phyloP scores from a whole-genome alignment of 176 grass and related monocot species.

The Oryza longistaminata region DNA sequence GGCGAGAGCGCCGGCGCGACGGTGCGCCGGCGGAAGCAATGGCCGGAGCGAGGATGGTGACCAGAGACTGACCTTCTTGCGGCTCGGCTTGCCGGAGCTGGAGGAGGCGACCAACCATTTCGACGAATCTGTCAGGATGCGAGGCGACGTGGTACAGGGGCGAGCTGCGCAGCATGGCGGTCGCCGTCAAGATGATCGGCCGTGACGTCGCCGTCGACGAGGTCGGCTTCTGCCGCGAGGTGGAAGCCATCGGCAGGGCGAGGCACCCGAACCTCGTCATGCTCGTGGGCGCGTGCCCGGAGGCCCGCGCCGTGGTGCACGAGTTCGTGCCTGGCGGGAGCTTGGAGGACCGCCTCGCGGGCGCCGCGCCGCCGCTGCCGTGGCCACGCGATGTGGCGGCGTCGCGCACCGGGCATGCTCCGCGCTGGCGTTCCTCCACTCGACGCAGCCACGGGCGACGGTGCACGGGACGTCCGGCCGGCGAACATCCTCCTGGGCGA shows the following conservation, averaged over 20 bases:
- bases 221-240: constrained; percentile 39
- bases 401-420: constrained; percentile 43
- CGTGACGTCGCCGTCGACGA: constrained; percentile 32
- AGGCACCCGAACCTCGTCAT: constrained; percentile 49
- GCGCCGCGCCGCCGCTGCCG: constrained; percentile 31
- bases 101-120: constrained; percentile 51
- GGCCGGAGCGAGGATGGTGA: background rate
- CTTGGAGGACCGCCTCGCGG: constrained; percentile 53
- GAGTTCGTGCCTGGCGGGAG: constrained; percentile 52
- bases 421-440: constrained; percentile 58
- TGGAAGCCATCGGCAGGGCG: constrained; percentile 23
- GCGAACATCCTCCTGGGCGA: constrained; percentile 56
- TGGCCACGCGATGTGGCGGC: constrained; percentile 62
- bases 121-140: constrained; percentile 46
- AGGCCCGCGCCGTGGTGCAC: constrained; percentile 53
- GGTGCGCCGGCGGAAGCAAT: background rate
- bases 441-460: constrained; percentile 14
- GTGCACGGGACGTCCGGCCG: constrained; percentile 64
- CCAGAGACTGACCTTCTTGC: constrained; percentile 1
- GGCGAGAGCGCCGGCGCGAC: constrained; percentile 3
- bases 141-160: constrained; percentile 46
- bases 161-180: constrained; percentile 29
- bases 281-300: constrained; percentile 56
- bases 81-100: constrained; percentile 45
- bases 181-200: constrained; percentile 54